A percentile compares a stretch with the other conserved stretches of the same genome.
These are phyloP conservation scores for Erodium maritimum DNA, from an alignment of 345 rosid genomes.

Conservation along the genomic window DNA sequence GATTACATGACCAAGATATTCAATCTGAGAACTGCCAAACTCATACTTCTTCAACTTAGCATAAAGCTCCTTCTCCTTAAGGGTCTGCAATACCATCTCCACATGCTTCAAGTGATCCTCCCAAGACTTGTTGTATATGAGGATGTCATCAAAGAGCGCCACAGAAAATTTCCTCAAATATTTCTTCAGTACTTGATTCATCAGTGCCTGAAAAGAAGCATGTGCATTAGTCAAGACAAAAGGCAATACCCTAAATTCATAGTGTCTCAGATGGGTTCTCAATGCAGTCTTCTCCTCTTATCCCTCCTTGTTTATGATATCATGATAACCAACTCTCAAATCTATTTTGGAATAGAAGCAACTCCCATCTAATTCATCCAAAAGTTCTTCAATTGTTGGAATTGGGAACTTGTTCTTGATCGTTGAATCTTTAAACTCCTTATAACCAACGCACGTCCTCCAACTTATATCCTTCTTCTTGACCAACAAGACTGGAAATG, in stretches of 20 bases:
- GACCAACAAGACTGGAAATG: too few relatives aligned
- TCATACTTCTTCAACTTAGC: background rate
- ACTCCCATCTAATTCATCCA: background rate
- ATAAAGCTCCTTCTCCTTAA: background rate
- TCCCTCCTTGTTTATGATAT: too few relatives aligned
- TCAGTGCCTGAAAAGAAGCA: background rate
- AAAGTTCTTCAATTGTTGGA: background rate
- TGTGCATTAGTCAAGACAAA: background rate
- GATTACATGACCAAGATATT: too few relatives aligned
- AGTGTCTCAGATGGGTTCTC: background rate
- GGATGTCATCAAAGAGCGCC: background rate
- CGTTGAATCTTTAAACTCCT: too few relatives aligned
- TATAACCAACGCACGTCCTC: too few relatives aligned
- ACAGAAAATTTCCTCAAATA: background rate
- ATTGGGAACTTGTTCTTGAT: background rate
- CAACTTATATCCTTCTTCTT: too few relatives aligned
- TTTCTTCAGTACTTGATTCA: background rate
- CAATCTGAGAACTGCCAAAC: background rate
- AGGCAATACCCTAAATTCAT: background rate
- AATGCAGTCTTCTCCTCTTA: background rate
- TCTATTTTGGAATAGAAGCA: background rate
- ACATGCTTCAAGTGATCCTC: background rate
- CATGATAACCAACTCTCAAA: background rate
- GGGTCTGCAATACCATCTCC: background rate
- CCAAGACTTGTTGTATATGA: background rate